These are phyloP conservation scores for Pseudophaeomoniella oleicola DNA, from an alignment of 2,329 filamentous ascomycete species.

Conservation along the genomic window DNA sequence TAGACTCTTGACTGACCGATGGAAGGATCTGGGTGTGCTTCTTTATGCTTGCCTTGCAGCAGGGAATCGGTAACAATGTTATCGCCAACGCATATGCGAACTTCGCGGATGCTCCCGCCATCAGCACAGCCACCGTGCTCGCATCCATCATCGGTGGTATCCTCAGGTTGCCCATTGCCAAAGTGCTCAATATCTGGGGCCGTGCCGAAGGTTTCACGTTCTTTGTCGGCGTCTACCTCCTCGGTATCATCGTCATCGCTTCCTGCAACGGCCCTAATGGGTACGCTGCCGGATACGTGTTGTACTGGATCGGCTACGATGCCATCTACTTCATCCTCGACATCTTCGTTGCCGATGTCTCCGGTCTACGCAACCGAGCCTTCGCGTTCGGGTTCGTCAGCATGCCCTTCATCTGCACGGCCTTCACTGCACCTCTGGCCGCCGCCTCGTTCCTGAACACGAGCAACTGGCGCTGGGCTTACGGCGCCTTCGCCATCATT, in stretches of 20 bases:
- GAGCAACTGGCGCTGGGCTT: conserved; percentile 46
- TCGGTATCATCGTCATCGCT: conserved; percentile 45
- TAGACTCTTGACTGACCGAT: too few relatives aligned
- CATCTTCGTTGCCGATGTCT: conserved; percentile 49
- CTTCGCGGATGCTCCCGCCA: conserved; percentile 36
- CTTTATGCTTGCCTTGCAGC: conserved; percentile 30
- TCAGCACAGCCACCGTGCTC: conserved; percentile 37
- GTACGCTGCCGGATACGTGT: conserved; percentile 45
- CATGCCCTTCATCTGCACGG: conserved; percentile 32
- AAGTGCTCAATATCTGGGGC: conserved; percentile 48
- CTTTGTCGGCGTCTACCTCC: conserved; percentile 30
- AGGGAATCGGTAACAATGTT: conserved; percentile 25
- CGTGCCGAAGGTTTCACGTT: conserved; percentile 43
- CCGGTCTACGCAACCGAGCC: conserved; percentile 42
- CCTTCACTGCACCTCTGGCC: conserved; percentile 38
- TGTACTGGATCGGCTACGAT: conserved; percentile 41
- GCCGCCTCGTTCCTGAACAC: conserved; percentile 32
- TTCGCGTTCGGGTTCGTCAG: conserved; percentile 43
- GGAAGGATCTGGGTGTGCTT: conserved; percentile 30
- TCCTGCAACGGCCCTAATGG: conserved; percentile 40
- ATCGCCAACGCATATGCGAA: conserved; percentile 36
- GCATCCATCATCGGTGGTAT: conserved; percentile 42
- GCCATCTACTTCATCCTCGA: conserved; percentile 41
- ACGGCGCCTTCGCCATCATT: conserved; percentile 45
- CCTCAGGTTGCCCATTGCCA: conserved; percentile 46